Percentiles rank a stretch among this genome's conserved stretches.
Conservation (phyloP, 164 flowering plant species). For the Aristolochia contorta region DNA sequence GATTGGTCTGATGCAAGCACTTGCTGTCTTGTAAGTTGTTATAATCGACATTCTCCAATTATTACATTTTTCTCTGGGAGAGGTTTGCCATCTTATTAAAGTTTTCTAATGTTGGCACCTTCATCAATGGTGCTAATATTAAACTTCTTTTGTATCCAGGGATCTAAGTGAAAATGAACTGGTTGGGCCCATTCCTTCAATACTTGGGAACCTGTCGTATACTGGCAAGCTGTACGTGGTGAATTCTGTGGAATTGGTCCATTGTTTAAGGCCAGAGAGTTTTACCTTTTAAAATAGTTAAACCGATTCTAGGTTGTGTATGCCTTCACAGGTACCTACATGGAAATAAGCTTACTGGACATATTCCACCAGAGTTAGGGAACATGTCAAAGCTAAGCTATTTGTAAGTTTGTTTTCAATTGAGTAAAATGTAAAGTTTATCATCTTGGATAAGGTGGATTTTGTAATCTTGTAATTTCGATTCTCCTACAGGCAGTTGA, state of each 20-base stretch:
- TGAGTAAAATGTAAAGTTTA: neutral
- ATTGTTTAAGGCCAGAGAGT: too few species aligned
- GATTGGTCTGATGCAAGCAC: constrained; percentile 96
- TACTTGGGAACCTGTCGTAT: constrained; percentile 74
- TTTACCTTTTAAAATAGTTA: too few species aligned
- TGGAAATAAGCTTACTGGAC: constrained; percentile 79
- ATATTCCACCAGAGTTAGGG: constrained; percentile 89
- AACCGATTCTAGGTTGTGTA: neutral
- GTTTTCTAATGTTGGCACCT: too few species aligned
- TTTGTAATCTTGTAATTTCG: neutral
- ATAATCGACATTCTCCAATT: neutral
- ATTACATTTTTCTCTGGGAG: neutral
- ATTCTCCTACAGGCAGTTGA: constrained; percentile 53
- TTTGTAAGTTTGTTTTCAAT: constrained; percentile 36
- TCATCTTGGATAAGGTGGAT: too few species aligned
- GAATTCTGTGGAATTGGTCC: neutral
- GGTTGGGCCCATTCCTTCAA: constrained; percentile 79
- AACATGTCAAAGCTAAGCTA: constrained; percentile 93
- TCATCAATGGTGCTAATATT: neutral
- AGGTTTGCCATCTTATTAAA: too few species aligned
- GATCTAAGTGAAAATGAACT: constrained; percentile 89
- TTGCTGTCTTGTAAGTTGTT: constrained; percentile 75
- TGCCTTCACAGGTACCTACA: constrained; percentile 57
- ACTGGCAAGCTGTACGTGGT: constrained; percentile 84
- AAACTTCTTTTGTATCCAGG: constrained; percentile 21